Base-by-base conservation (phyloP, 23 red algal genomes). In the Gracilaria gracilis region DNA sequence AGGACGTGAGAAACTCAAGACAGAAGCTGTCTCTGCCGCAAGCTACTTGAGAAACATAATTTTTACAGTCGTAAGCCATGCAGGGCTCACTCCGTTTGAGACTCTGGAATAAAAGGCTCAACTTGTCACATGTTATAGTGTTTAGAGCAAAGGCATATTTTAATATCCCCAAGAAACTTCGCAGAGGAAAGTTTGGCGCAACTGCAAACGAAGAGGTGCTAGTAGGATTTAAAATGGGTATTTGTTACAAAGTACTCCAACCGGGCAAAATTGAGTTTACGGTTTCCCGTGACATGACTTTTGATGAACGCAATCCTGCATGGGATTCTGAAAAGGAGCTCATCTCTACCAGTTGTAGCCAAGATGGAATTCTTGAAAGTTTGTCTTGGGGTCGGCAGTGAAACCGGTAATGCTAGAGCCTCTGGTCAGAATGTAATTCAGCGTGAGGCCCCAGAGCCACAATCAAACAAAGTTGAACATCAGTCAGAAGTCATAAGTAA, bases 91-190 rank as follows among this genome's bases (percentile, higher is more conserved):
- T 36, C 62, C 69, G 9, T 77, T 23, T 40, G 66, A 87, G 53
- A 42, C 19, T 87, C 19, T 14, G 8, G 25, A 49, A 49, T 31
- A 35, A 16, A 4, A 39, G 84, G 25, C 39, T 69, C 7, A 75
- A 87, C 50, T 35, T 87, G 17, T 59, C 44, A 4, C 67, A 87
- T 28, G 73, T 87, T 31, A 51, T 46, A 1, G 53, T 34, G 11
- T 87, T 87, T 75, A 69, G 84, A 3, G 24, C 67, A 17, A 34
- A 16, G 3, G 42, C 84, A 9, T 87, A 87, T 75, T 46, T 87
- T 28, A 44, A 87, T 47, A 77, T 77, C 21, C 69, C 84, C 7
- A 76, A 87, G 48, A 9, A 53, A 8, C 74, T 40, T 4, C 21
- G 84, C 9, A 47, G 62, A 11, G 84, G 84, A 24, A 87, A 87